Evolutionary conservation across 2,329 filamentous ascomycete genomes (phyloP).

Genomic region (Fonsecaea multimorphosa): DNA sequence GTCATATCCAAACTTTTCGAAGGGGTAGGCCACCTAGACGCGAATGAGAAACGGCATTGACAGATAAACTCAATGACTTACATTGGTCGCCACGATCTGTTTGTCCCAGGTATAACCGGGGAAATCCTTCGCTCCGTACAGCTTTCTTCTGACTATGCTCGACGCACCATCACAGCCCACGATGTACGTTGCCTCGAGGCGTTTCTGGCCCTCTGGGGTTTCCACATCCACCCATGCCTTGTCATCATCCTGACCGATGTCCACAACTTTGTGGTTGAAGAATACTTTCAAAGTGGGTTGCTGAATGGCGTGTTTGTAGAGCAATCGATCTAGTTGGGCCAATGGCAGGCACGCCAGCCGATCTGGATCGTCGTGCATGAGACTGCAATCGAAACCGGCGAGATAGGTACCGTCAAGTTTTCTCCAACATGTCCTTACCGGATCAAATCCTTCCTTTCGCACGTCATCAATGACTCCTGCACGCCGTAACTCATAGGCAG

Average conservation of each 20-base stretch:
- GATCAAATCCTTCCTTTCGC: slow-evolving; percentile 51
- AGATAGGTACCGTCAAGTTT: slow-evolving; percentile 49
- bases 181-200: slow-evolving; percentile 50
- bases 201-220: slow-evolving; percentile 33
- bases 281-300: slow-evolving; percentile 46
- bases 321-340: slow-evolving; percentile 51
- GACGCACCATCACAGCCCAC: slow-evolving; percentile 50
- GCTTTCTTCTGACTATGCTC: slow-evolving; percentile 36
- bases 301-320: slow-evolving; percentile 49
- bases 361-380: slow-evolving; percentile 41
- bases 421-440: slow-evolving; percentile 54
- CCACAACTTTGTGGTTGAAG: slow-evolving; percentile 53
- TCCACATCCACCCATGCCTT: slow-evolving; percentile 36
- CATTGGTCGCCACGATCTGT: slow-evolving; percentile 39
- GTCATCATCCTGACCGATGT: slow-evolving; percentile 35
- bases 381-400: slow-evolving; percentile 37
- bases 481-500: slow-evolving; percentile 62
- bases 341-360: slow-evolving; percentile 54
- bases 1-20: slow-evolving; percentile 37
- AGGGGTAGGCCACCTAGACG: slow-evolving; percentile 31
- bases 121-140: slow-evolving; percentile 35
- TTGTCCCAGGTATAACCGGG: slow-evolving; percentile 37
- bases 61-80: slow-evolving; percentile 17
- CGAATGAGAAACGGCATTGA: background rate
- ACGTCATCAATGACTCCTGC: slow-evolving; percentile 64